phyloP scores from a whole-genome alignment of 352 stramenopile genomes.

The Globisporangium mamillatum region DNA sequence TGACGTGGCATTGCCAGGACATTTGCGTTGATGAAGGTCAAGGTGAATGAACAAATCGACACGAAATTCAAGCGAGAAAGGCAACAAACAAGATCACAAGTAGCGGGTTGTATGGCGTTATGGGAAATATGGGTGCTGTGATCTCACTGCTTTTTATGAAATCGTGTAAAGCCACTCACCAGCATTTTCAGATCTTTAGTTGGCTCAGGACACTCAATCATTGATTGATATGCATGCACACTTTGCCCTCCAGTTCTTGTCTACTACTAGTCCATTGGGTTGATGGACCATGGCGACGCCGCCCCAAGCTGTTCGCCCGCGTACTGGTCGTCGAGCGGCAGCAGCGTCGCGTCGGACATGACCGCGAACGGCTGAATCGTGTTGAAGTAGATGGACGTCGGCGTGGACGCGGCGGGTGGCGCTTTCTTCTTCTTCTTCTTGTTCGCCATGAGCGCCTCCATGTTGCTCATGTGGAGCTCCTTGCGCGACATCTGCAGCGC shows the following conservation, averaged over 20 bases:
- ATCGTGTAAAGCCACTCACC: neutral
- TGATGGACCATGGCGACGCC: conserved; percentile 17
- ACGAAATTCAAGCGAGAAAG: neutral
- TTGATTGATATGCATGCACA: neutral
- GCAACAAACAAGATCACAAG: neutral
- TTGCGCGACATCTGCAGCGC: conserved; percentile 12
- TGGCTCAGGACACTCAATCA: neutral
- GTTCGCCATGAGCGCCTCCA: conserved; percentile 22
- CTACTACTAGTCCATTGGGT: conserved; percentile 22
- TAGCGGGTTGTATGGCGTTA: neutral
- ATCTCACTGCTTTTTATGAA: neutral
- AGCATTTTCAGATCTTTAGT: neutral
- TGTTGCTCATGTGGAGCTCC: conserved; percentile 17
- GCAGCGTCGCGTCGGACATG: conserved; percentile 22
- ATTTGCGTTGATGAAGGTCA: neutral
- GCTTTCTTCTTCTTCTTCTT: conserved; percentile 27
- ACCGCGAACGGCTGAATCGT: conserved; percentile 27
- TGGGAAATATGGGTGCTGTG: neutral
- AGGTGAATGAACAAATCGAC: neutral
- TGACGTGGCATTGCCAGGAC: neutral
- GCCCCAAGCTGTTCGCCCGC: conserved; percentile 18
- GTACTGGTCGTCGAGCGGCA: conserved; percentile 31
- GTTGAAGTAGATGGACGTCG: conserved; percentile 26
- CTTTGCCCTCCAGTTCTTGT: neutral
- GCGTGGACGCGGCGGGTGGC: conserved; percentile 12